A percentile compares a stretch with the other conserved stretches of the same genome.
phyloP scores from a whole-genome alignment of 2,329 filamentous ascomycete genomes.

The Ceratocystis eucalypticola region DNA sequence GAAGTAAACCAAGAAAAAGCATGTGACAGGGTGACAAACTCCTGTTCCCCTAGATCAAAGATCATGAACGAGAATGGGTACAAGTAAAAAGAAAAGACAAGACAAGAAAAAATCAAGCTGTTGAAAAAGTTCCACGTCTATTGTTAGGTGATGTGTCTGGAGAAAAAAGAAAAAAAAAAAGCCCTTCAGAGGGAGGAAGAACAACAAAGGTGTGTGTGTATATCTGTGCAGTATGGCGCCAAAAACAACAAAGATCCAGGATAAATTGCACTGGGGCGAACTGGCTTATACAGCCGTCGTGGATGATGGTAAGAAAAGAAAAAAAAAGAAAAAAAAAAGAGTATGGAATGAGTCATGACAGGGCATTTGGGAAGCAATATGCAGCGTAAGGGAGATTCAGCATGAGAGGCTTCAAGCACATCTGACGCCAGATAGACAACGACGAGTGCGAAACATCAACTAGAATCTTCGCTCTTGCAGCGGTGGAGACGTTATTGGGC shows the following conservation, averaged over 20 bases:
- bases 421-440: conserved; percentile 1
- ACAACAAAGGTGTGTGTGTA: conserved; percentile 4
- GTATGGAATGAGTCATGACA: conserved; percentile 5
- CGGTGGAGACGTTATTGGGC: conserved; percentile 32
- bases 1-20: neutral
- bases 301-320: conserved; percentile 18
- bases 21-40: neutral
- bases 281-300: neutral
- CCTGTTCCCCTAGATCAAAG: conserved; percentile 8
- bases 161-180: conserved; percentile 15
- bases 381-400: neutral
- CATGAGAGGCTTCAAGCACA: neutral
- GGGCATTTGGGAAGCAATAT: conserved; percentile 3
- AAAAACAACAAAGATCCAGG: conserved; percentile 2
- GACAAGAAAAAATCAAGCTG: conserved; percentile 5
- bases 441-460: neutral
- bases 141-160: neutral
- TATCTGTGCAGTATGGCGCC: neutral
- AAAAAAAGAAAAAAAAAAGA: conserved; percentile 16
- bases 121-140: neutral
- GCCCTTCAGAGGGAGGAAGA: conserved; percentile 5
- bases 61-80: neutral
- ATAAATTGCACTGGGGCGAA: neutral
- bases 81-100: conserved; percentile 10
- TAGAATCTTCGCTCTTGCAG: neutral